Evolutionary conservation across 129 eudicot genomes (phyloP), one percentile per base, ranked within the genome.

Genomic region (Mikania micrantha): DNA sequence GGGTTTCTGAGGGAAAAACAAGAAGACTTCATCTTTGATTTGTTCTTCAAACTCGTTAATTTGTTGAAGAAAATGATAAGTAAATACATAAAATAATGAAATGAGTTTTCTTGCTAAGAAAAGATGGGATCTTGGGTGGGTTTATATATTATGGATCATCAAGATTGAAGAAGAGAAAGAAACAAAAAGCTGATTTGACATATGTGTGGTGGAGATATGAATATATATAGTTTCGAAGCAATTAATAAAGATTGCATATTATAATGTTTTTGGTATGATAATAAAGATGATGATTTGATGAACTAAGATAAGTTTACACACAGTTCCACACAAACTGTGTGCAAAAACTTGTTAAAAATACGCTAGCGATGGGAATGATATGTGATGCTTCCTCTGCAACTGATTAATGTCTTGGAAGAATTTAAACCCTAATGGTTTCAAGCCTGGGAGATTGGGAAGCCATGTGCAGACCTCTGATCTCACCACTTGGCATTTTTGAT

Each of bases 401-500:
- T 73, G 71, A 68, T 82, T 88, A 84, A 86, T 87, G 92, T 78
- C 82, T 84, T 72, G 82, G 83, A 78, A 76, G 78, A 60, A 48
- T 68, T 79, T 79, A 78, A 81, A 70, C 79, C 73, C 70, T 67
- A 31, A 36, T 71, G 76, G 73, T 70, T 78, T 73, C 75, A 70
- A 70, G 67, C 85, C 67, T 87, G 78, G 94, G 79, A 85, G 81
- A 66, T 24, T 34, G 87, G 76, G 86, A 87, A 75, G 86, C 83
- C 97, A 91, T 88, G 96, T 91, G 97, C 83, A 77, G 77, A 74
- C 52, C 79, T 85, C 95, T 85, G 84, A 79, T 90, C 85, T 83
- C 79, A 78, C 79, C 85, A 85, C 90, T 80, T 85, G 95, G 75
- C 83, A 75, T 59, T 78, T 84, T 63, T 75, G 63, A 65, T 65